These are phyloP conservation scores for Geotrichum candidum DNA, from an alignment of 1,139 yeast species.

Conservation along the genomic window DNA sequence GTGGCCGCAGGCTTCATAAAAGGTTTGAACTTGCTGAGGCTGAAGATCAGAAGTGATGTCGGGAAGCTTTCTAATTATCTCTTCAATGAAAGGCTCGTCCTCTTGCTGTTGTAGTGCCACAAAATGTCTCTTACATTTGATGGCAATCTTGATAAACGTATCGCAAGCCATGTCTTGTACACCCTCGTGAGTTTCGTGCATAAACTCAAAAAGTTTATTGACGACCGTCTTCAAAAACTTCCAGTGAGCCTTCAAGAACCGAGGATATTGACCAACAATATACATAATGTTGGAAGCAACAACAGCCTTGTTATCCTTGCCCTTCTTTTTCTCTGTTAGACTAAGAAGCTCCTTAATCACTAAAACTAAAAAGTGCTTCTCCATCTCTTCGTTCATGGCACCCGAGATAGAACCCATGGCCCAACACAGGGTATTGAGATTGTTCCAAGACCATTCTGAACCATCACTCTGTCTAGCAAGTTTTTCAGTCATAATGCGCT, in stretches of 20 bases:
- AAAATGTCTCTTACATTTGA: conserved; percentile 91
- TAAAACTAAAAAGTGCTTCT: conserved; percentile 83
- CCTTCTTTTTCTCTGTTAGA: conserved; percentile 90
- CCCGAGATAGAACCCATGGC: conserved; percentile 99
- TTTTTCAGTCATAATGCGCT: conserved; percentile 86
- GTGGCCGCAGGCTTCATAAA: conserved; percentile 95
- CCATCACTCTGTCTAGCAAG: conserved; percentile 91
- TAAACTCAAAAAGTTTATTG: conserved; percentile 89
- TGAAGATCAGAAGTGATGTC: conserved; percentile 84
- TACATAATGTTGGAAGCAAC: conserved; percentile 99
- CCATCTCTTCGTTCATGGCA: conserved; percentile 97
- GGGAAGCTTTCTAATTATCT: conserved; percentile 77
- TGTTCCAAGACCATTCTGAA: conserved; percentile 98
- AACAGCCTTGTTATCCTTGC: conserved; percentile 96
- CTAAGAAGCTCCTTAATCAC: conserved; percentile 89
- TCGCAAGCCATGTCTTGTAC: conserved; percentile 99
- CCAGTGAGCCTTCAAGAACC: conserved; percentile 98
- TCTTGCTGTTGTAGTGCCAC: conserved; percentile 84
- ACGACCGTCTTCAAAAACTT: conserved; percentile 92
- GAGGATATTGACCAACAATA: conserved; percentile 97
- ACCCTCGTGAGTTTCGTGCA: conserved; percentile 99
- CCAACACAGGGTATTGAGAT: conserved; percentile 96
- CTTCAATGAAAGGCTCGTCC: conserved; percentile 87
- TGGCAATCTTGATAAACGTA: conserved; percentile 90
- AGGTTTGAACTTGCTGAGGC: conserved; percentile 97